A percentile compares a stretch with the other conserved stretches of the same genome.
Conservation (phyloP, 1,284 basidiomycete genomes). For the Cryptococcus sp. region DNA sequence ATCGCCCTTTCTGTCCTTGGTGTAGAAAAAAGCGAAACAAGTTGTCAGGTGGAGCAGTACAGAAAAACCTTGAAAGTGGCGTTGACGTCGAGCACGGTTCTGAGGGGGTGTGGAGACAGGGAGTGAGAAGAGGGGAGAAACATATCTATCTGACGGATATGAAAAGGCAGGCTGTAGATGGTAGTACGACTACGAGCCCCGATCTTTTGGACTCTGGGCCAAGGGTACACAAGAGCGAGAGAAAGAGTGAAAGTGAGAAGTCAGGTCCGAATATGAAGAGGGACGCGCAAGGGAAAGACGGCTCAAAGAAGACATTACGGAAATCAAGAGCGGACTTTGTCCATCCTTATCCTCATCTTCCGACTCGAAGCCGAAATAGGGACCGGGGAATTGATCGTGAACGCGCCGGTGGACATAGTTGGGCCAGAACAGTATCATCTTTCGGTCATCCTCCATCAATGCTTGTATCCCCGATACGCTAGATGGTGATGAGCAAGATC, state of each 20-base stretch:
- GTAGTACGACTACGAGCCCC: no score
- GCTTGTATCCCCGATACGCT: background rate
- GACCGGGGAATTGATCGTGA: background rate
- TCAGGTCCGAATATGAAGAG: no score
- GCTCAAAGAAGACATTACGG: background rate
- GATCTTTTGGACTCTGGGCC: no score
- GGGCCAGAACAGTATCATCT: slow-evolving; percentile 4
- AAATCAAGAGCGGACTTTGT: background rate
- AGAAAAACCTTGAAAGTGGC: background rate
- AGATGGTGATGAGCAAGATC: background rate
- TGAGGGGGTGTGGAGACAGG: no score
- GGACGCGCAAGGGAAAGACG: background rate
- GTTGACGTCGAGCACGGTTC: no score
- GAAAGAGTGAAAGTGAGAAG: no score
- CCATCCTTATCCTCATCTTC: no score
- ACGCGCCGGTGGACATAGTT: background rate
- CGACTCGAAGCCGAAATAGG: background rate
- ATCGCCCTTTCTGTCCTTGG: no score
- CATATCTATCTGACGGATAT: no score
- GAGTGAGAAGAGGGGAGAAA: no score
- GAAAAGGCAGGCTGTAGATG: no score
- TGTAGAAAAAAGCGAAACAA: background rate
- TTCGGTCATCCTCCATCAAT: slow-evolving; percentile 11
- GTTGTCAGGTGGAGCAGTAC: background rate
- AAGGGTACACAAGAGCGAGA: no score